Evolutionary conservation across 768 basidiomycete species (phyloP).

Genomic region (Pulveroboletus sp.): DNA sequence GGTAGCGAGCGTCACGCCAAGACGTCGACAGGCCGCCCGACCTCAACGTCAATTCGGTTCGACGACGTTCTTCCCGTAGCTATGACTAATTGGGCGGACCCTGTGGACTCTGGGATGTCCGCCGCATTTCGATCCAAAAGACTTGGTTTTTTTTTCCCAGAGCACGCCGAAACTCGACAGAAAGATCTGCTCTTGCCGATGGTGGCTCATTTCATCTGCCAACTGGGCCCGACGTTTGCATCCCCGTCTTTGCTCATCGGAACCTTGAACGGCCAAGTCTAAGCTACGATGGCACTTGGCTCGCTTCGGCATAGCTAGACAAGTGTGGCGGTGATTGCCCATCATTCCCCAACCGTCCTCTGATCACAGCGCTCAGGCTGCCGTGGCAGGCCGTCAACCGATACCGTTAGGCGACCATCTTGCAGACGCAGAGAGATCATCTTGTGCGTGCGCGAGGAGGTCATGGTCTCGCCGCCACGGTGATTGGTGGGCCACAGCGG

Average conservation of each 20-base stretch:
- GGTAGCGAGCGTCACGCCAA: neutral
- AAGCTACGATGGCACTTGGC: neutral
- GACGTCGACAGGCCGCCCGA: slow-evolving; percentile 7
- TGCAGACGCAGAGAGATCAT: too few relatives aligned
- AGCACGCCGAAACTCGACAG: too few relatives aligned
- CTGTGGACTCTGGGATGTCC: too few relatives aligned
- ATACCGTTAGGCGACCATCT: too few relatives aligned
- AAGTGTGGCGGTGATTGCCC: too few relatives aligned
- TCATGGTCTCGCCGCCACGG: neutral
- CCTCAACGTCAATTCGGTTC: neutral
- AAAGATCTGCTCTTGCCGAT: neutral
- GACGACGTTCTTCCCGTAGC: neutral
- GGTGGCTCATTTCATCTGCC: slow-evolving; percentile 6
- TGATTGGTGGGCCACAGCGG: neutral
- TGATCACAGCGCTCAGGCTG: too few relatives aligned
- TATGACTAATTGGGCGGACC: neutral
- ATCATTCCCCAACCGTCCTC: too few relatives aligned
- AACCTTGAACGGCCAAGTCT: slow-evolving; percentile 16
- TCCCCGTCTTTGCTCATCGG: neutral
- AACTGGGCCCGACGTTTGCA: neutral
- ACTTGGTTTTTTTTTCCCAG: too few relatives aligned
- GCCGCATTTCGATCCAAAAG: too few relatives aligned
- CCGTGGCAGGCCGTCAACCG: too few relatives aligned
- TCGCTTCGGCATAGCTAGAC: too few relatives aligned
- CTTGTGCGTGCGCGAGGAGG: too few relatives aligned